Evolutionary conservation across 2,329 filamentous ascomycete species (phyloP).

Genomic region (Clonostachys rosea): DNA sequence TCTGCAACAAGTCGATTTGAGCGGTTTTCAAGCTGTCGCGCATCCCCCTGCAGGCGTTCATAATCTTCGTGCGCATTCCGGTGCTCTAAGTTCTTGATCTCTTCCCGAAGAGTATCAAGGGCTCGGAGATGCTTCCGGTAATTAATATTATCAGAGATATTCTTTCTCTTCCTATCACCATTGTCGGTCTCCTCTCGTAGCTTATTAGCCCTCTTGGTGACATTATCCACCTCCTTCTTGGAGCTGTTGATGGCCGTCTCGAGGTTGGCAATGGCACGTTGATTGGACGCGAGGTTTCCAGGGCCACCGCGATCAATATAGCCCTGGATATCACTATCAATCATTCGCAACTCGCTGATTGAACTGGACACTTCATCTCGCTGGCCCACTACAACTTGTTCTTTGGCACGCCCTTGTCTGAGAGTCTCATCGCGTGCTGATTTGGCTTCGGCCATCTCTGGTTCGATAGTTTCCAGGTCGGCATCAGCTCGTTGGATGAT

Average conservation of each 20-base stretch:
- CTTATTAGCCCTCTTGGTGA: constrained; percentile 70
- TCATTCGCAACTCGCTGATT: constrained; percentile 69
- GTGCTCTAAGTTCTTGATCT: constrained; percentile 70
- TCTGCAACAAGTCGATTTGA: constrained; percentile 68
- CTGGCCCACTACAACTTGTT: constrained; percentile 67
- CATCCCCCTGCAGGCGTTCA: constrained; percentile 67
- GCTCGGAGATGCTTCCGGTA: constrained; percentile 73
- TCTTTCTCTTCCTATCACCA: constrained; percentile 77
- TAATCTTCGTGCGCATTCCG: constrained; percentile 83
- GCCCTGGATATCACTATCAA: constrained; percentile 72
- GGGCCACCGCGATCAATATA: constrained; percentile 76
- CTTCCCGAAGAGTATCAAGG: constrained; percentile 60
- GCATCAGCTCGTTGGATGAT: constrained; percentile 64
- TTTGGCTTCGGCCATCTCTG: constrained; percentile 71
- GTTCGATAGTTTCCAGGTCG: constrained; percentile 70
- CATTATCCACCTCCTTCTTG: constrained; percentile 62
- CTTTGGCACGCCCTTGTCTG: constrained; percentile 64
- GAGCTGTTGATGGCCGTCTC: constrained; percentile 60
- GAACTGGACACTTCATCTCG: constrained; percentile 69
- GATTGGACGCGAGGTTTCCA: constrained; percentile 63
- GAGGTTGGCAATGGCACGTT: constrained; percentile 63
- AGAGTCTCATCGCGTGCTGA: constrained; percentile 73
- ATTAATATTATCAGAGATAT: constrained; percentile 82
- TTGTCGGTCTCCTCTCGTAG: constrained; percentile 74
- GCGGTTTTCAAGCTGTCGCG: constrained; percentile 59